phyloP scores from a whole-genome alignment of 2,329 filamentous ascomycete species.

The Aspergillus neoniger region DNA sequence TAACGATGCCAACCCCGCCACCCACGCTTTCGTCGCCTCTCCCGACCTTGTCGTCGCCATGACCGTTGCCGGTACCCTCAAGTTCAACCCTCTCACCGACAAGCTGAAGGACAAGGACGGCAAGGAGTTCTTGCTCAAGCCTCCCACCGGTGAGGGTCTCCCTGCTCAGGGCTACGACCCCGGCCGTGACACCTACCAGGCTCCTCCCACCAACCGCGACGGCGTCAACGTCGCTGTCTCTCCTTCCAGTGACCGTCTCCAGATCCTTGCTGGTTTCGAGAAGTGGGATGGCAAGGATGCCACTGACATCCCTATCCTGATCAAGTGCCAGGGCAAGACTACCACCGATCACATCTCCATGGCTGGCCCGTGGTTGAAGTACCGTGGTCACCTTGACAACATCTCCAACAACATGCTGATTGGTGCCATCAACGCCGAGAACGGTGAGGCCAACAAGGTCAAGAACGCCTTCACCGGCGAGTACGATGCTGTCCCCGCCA shows the following conservation, averaged over 20 bases:
- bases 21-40: conserved; percentile 89
- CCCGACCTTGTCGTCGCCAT: conserved; percentile 87
- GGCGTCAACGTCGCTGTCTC: conserved; percentile 78
- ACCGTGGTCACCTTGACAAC: conserved; percentile 98
- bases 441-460: conserved; percentile 96
- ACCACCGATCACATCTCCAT: conserved; percentile 97
- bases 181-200: conserved; percentile 92
- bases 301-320: conserved; percentile 80
- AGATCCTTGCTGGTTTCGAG: conserved; percentile 82
- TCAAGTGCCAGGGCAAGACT: conserved; percentile 96
- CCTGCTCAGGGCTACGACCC: conserved; percentile 83
- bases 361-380: conserved; percentile 97
- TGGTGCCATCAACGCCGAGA: conserved; percentile 92
- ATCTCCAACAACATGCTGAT: conserved; percentile 99
- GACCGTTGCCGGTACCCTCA: conserved; percentile 77
- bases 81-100: conserved; percentile 95
- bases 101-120: conserved; percentile 91
- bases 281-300: conserved; percentile 93
- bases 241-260: conserved; percentile 88
- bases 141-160: conserved; percentile 78
- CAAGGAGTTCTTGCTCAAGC: conserved; percentile 87
- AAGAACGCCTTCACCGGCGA: conserved; percentile 84
- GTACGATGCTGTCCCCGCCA: conserved; percentile 85
- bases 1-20: conserved; percentile 94
- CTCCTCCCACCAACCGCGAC: conserved; percentile 77